These are phyloP conservation scores for Scytalidium sp. DNA, from an alignment of 2,329 filamentous ascomycete species.

Conservation along the genomic window DNA sequence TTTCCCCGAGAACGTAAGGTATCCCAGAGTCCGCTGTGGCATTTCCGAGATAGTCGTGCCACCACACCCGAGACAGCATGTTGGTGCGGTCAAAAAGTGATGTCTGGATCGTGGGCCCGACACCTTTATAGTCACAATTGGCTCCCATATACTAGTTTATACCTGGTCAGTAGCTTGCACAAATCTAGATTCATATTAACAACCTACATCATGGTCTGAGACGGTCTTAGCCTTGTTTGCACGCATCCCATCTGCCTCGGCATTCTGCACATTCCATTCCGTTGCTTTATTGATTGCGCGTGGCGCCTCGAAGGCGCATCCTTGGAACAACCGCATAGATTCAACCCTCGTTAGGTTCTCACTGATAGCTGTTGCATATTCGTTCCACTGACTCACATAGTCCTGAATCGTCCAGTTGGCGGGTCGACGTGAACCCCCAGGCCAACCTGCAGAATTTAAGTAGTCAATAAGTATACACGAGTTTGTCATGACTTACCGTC, in stretches of 20 bases:
- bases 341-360: background rate
- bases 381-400: conserved; percentile 7
- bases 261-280: conserved; percentile 6
- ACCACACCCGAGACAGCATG: conserved; percentile 14
- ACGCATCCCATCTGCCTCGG: background rate
- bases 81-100: conserved; percentile 14
- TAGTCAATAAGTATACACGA: background rate
- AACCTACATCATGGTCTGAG: conserved; percentile 7
- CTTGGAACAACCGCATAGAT: conserved; percentile 4
- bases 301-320: conserved; percentile 6
- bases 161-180: background rate
- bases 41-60: conserved; percentile 14
- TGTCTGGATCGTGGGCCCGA: conserved; percentile 12
- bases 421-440: conserved; percentile 2
- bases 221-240: conserved; percentile 4
- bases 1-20: conserved; percentile 13
- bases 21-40: conserved; percentile 4
- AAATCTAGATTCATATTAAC: background rate
- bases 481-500: conserved; percentile 4
- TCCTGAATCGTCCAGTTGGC: conserved; percentile 6
- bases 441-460: conserved; percentile 5
- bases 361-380: conserved; percentile 3
- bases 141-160: conserved; percentile 9
- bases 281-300: background rate
- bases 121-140: background rate